phyloP scores from a whole-genome alignment of 2,329 filamentous ascomycete genomes.

The Alternaria metachromatica region DNA sequence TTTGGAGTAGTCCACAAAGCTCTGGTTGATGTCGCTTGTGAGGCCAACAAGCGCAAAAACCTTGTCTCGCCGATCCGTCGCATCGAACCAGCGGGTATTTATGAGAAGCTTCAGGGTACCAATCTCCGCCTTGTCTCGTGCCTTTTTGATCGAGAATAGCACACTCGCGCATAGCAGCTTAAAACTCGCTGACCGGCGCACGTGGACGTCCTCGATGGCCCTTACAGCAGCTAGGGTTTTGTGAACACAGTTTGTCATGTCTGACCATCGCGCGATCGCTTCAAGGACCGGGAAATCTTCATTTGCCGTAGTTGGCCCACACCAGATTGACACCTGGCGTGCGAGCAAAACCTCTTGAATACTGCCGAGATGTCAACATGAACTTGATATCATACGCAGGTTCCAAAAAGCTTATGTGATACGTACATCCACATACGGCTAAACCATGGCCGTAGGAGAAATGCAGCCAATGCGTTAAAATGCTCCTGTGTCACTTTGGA shows the following conservation, averaged over 20 bases:
- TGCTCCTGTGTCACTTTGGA: background rate
- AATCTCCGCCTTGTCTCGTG: background rate
- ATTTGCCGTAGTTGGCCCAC: background rate
- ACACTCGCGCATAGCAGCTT: background rate
- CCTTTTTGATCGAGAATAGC: background rate
- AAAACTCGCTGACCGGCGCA: background rate
- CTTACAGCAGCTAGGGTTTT: background rate
- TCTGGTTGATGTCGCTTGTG: background rate
- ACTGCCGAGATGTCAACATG: background rate
- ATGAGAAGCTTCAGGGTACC: background rate
- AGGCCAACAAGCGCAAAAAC: background rate
- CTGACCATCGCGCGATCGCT: background rate
- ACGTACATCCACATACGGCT: background rate
- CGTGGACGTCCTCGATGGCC: background rate
- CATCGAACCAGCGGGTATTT: background rate
- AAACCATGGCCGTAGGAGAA: background rate
- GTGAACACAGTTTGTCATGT: background rate
- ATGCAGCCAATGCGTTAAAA: background rate
- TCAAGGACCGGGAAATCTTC: background rate
- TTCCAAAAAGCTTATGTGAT: too few species aligned
- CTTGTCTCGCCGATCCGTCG: background rate
- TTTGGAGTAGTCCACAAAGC: background rate
- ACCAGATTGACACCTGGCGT: background rate
- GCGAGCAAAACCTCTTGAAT: background rate
- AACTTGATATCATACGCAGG: too few species aligned